Evolutionary conservation across 1,139 yeast species (phyloP).

Genomic region (Nadsonia starkeyi-henricii): DNA sequence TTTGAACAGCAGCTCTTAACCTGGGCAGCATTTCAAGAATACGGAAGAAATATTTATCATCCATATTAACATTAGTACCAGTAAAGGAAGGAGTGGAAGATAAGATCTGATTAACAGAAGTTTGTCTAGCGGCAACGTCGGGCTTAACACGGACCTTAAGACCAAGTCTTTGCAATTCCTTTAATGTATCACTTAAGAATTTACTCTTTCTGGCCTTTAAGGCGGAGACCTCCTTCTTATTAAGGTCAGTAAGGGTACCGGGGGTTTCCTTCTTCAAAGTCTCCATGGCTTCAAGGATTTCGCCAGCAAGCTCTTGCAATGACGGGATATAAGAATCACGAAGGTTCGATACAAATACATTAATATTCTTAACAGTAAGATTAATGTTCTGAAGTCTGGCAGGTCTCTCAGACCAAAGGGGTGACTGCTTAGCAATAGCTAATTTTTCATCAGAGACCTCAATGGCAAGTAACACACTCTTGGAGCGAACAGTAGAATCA

Average conservation of each 20-base stretch:
- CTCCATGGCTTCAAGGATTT: slow-evolving; percentile 44
- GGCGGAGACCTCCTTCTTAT: slow-evolving; percentile 57
- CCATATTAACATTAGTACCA: slow-evolving; percentile 28
- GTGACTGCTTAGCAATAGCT: slow-evolving; percentile 2
- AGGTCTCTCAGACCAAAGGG: slow-evolving; percentile 7
- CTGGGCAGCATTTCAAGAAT: slow-evolving; percentile 71
- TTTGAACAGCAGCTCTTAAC: slow-evolving; percentile 48
- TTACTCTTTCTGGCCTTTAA: slow-evolving; percentile 70
- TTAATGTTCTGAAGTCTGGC: slow-evolving; percentile 27
- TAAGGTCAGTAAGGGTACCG: slow-evolving; percentile 48
- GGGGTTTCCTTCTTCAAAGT: slow-evolving; percentile 70
- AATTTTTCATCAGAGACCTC: slow-evolving; percentile 10
- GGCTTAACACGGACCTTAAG: slow-evolving; percentile 50
- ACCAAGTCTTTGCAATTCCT: slow-evolving; percentile 65
- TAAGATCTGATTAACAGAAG: slow-evolving; percentile 48
- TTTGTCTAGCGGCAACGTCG: slow-evolving; percentile 48
- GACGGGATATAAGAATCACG: slow-evolving; percentile 23
- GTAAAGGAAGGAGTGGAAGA: slow-evolving; percentile 36
- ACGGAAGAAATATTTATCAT: slow-evolving; percentile 52
- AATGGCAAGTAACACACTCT: slow-evolving; percentile 7
- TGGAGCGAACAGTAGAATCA: slow-evolving; percentile 2
- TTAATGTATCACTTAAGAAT: slow-evolving; percentile 59
- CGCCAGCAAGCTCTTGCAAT: slow-evolving; percentile 40
- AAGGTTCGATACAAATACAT: slow-evolving; percentile 9
- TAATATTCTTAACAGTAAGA: slow-evolving; percentile 24